Evolutionary conservation across 306 rosid species (phyloP).

Genomic region (Dryas drummondii): DNA sequence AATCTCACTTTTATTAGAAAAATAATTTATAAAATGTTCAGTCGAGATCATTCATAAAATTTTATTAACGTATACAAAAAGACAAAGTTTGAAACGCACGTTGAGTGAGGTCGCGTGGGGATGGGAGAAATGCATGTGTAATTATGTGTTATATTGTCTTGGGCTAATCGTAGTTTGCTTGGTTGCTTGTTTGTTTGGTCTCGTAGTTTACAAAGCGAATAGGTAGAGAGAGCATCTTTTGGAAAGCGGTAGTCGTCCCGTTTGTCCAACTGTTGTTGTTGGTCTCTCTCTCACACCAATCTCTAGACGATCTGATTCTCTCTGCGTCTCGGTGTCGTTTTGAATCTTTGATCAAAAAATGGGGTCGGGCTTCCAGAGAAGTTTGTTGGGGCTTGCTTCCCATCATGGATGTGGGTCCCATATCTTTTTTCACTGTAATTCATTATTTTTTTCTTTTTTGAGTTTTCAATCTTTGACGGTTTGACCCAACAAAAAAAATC

Average conservation of each 20-base stretch:
- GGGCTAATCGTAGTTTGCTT: constrained; percentile 50
- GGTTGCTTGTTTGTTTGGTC: constrained; percentile 11
- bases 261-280: constrained; percentile 47
- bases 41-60: background rate
- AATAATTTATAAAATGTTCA: background rate
- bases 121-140: constrained; percentile 37
- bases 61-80: background rate
- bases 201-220: constrained; percentile 53
- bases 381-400: constrained; percentile 25
- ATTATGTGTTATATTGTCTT: constrained; percentile 37
- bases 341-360: constrained; percentile 38
- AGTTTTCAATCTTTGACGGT: constrained; percentile 21
- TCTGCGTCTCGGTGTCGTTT: constrained; percentile 27
- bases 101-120: constrained; percentile 47
- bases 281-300: constrained; percentile 30
- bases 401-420: background rate
- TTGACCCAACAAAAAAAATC: constrained; percentile 10
- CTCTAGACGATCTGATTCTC: constrained; percentile 51
- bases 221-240: constrained; percentile 58
- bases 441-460: background rate
- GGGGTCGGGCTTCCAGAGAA: constrained; percentile 33
- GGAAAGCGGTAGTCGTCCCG: constrained; percentile 89
- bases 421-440: background rate
- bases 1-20: too few relatives aligned
- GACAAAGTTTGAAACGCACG: constrained; percentile 26